Percentiles rank a stretch among this genome's conserved stretches.
These are phyloP conservation scores for Cercospora nicotianae DNA, from an alignment of 2,329 filamentous ascomycete genomes.

Conservation along the genomic window DNA sequence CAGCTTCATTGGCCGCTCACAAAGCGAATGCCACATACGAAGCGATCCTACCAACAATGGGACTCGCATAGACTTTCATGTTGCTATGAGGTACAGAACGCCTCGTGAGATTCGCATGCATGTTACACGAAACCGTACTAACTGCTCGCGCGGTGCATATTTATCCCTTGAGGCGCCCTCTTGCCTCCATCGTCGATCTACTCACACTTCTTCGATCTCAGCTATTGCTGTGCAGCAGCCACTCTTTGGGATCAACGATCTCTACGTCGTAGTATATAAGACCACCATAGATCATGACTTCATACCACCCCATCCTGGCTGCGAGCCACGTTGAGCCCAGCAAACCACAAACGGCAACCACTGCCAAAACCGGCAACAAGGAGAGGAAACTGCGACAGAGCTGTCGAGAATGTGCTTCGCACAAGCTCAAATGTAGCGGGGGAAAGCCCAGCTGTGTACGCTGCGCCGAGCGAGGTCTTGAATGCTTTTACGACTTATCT, in stretches of 20 bases:
- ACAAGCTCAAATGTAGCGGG: not conserved
- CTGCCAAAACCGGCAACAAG: not conserved
- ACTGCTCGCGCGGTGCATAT: not conserved
- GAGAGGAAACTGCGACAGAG: not conserved
- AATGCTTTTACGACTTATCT: not conserved
- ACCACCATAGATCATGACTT: not conserved
- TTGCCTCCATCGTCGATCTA: not conserved
- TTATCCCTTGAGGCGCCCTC: not conserved
- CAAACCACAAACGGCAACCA: not conserved
- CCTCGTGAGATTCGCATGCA: not conserved
- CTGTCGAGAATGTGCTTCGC: not conserved
- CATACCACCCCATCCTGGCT: not conserved
- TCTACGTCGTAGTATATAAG: not conserved
- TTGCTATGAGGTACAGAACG: not conserved
- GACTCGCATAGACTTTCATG: not conserved
- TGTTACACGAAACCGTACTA: not conserved
- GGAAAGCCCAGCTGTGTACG: not conserved
- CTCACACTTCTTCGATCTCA: not conserved
- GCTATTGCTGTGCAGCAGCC: not conserved
- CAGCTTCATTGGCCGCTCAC: not conserved
- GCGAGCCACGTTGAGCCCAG: not conserved
- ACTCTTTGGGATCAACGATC: not conserved
- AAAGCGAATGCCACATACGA: not conserved
- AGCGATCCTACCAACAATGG: not conserved
- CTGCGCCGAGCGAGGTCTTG: not conserved